phyloP scores from a whole-genome alignment of 352 stramenopile genomes.

The Globisporangium irregulare region DNA sequence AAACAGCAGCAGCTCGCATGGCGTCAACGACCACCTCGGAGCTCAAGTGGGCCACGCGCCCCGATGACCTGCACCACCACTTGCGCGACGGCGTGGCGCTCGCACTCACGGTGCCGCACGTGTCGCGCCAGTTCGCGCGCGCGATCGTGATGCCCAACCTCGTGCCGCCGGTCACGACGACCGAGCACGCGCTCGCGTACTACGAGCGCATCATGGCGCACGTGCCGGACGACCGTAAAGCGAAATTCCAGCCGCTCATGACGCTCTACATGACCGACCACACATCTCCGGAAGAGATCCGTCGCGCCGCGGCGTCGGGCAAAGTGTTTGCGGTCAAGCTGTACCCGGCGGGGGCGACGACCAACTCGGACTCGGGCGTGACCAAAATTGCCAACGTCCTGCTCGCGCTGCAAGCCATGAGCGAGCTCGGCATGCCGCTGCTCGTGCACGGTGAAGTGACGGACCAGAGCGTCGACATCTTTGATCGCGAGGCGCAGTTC shows the following conservation, averaged over 20 bases:
- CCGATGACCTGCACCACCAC: conserved; percentile 99
- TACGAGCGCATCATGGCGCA: conserved; percentile 91
- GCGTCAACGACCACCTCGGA: conserved; percentile 9
- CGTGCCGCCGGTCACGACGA: conserved; percentile 95
- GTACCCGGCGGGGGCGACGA: conserved; percentile 97
- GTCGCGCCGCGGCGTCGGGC: conserved; percentile 81
- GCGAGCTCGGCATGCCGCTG: conserved; percentile 89
- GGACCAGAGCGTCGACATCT: conserved; percentile 94
- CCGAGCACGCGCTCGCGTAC: conserved; percentile 94
- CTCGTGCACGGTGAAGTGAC: conserved; percentile 97
- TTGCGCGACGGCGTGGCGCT: conserved; percentile 90
- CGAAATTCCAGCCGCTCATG: conserved; percentile 94
- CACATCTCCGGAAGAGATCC: conserved; percentile 96
- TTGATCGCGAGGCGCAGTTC: conserved; percentile 97
- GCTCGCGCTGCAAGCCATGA: conserved; percentile 78
- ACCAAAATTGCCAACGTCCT: conserved; percentile 95
- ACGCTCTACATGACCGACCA: conserved; percentile 98
- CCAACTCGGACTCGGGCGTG: conserved; percentile 97
- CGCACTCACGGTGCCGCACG: conserved; percentile 75
- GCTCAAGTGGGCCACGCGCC: conserved; percentile 46
- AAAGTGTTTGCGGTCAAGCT: conserved; percentile 96
- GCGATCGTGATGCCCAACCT: conserved; percentile 99
- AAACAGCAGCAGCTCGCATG: background rate
- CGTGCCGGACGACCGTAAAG: conserved; percentile 55
- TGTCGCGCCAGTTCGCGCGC: conserved; percentile 79